Percentiles rank a stretch among this genome's conserved stretches.
phyloP scores from a whole-genome alignment of 2,329 filamentous ascomycete species.

The Botrytis medusae region DNA sequence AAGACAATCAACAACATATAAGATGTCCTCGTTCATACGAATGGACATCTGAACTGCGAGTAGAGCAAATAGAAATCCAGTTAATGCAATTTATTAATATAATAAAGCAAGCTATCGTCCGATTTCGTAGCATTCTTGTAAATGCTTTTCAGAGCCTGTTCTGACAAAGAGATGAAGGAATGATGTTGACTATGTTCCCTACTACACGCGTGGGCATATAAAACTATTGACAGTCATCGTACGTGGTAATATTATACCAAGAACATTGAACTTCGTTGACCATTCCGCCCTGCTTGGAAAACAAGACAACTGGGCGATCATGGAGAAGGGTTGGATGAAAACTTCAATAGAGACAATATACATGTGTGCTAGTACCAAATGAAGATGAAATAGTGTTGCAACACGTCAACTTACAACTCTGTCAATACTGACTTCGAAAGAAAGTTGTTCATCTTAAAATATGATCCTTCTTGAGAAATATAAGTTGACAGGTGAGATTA shows the following conservation, averaged over 20 bases:
- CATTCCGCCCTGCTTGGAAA: not conserved
- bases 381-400: not conserved
- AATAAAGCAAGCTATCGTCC: not conserved
- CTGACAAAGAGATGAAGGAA: not conserved
- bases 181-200: not conserved
- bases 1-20: not conserved
- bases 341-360: not conserved
- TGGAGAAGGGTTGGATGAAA: not conserved
- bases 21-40: rapidly evolving
- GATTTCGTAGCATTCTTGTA: not conserved
- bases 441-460: not conserved
- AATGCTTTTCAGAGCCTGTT: not conserved
- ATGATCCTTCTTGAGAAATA: not conserved
- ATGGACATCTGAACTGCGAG: not conserved
- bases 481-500: not conserved
- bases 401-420: not conserved
- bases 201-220: not conserved
- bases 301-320: not conserved
- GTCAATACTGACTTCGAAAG: not conserved
- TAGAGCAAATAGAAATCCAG: not conserved
- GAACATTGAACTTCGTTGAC: not conserved
- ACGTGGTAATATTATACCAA: not conserved
- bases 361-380: not conserved
- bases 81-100: rapidly evolving
- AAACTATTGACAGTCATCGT: not conserved